Evolutionary conservation across 768 basidiomycete species (phyloP).

Genomic region (Crepidotus variabilis): DNA sequence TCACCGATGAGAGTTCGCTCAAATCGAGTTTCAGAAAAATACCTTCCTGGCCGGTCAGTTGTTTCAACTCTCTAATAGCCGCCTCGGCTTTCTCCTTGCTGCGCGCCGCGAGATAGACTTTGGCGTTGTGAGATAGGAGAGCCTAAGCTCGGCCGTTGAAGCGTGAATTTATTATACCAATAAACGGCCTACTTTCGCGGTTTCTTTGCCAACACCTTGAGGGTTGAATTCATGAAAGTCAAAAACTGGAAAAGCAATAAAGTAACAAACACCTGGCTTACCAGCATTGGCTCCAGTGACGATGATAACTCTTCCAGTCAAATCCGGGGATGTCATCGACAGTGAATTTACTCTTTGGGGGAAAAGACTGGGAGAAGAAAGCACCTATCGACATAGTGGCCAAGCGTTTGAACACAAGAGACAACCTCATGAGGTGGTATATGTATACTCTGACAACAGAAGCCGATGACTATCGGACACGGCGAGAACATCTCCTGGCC

Average conservation of each 20-base stretch:
- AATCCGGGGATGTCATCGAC: slow-evolving; percentile 48
- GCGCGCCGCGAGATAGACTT: slow-evolving; percentile 59
- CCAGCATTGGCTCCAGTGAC: slow-evolving; percentile 38
- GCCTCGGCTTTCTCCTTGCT: slow-evolving; percentile 36
- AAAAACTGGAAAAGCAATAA: neutral
- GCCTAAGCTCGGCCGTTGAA: slow-evolving; percentile 24
- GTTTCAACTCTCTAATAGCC: slow-evolving; percentile 52
- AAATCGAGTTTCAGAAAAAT: slow-evolving; percentile 40
- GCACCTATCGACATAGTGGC: too few relatives aligned
- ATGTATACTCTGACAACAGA: too few relatives aligned
- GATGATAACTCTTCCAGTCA: slow-evolving; percentile 39
- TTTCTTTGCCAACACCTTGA: slow-evolving; percentile 56
- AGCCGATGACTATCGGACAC: too few relatives aligned
- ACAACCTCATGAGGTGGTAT: too few relatives aligned
- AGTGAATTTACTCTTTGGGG: slow-evolving; percentile 40
- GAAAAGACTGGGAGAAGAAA: slow-evolving; percentile 32
- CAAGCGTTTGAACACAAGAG: too few relatives aligned
- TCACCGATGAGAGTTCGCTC: slow-evolving; percentile 35
- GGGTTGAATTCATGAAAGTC: neutral
- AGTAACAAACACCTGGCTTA: too few relatives aligned
- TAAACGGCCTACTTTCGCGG: slow-evolving; percentile 36
- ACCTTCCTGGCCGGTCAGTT: slow-evolving; percentile 42
- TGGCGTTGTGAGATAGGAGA: slow-evolving; percentile 56
- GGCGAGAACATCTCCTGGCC: too few relatives aligned
- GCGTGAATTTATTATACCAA: neutral